phyloP scores from a whole-genome alignment of 176 grass and related monocot species.

The Bonia amplexicaulis region DNA sequence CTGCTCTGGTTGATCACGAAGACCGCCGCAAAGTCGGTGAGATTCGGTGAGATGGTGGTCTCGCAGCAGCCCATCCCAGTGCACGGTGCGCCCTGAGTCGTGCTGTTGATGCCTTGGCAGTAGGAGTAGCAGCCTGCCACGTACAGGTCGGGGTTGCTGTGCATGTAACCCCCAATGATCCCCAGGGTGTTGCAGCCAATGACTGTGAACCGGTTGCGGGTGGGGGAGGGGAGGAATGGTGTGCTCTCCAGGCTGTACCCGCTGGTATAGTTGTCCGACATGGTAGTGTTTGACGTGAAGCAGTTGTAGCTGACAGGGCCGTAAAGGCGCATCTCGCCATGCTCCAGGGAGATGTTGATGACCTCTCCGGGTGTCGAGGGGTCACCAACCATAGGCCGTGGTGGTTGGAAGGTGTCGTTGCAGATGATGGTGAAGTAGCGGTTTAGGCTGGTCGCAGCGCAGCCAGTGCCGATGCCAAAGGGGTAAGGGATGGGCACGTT shows the following conservation, averaged over 20 bases:
- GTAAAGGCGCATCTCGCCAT: conserved; percentile 6
- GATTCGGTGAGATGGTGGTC: conserved; percentile 14
- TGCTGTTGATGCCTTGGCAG: conserved; percentile 28
- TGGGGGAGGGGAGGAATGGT: conserved; percentile 6
- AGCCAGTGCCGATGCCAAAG: conserved; percentile 7
- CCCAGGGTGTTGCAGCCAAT: conserved; percentile 31
- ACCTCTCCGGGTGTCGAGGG: not conserved
- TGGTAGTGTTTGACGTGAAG: conserved; percentile 16
- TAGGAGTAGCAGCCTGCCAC: conserved; percentile 41
- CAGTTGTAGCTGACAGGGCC: not conserved
- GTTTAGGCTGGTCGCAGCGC: not conserved
- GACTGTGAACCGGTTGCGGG: conserved; percentile 26
- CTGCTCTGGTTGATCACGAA: not conserved
- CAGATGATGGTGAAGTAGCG: not conserved
- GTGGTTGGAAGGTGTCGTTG: conserved; percentile 17
- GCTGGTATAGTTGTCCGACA: not conserved
- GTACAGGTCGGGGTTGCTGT: not conserved
- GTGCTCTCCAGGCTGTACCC: not conserved
- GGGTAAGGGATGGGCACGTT: conserved; percentile 31
- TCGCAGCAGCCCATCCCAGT: conserved; percentile 33
- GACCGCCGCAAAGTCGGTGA: not conserved
- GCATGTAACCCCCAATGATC: not conserved
- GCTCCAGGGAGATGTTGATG: conserved; percentile 28
- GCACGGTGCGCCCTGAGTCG: not conserved
- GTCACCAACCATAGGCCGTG: not conserved